phyloP scores from a whole-genome alignment of 352 stramenopile genomes.

The Phytophthora multivora region DNA sequence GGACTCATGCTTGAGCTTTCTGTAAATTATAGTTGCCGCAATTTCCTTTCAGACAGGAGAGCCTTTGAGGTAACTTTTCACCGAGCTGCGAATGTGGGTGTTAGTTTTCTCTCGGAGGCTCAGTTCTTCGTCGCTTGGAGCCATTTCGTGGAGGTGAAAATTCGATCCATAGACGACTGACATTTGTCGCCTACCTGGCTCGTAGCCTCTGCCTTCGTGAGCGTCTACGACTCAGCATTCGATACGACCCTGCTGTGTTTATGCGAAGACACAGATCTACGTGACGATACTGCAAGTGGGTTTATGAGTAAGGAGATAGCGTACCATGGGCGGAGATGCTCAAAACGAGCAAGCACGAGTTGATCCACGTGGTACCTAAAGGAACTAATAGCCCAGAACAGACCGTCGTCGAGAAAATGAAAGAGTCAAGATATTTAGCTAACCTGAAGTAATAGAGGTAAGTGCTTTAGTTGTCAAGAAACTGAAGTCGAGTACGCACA shows the following conservation, averaged over 20 bases:
- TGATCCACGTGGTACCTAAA: constrained; percentile 46
- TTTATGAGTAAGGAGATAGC: constrained; percentile 84
- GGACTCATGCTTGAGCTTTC: no score
- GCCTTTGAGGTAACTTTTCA: constrained; percentile 41
- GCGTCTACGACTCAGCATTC: constrained; percentile 95
- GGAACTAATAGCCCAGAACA: constrained; percentile 8
- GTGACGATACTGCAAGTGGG: constrained; percentile 60
- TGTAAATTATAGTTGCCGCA: constrained; percentile 60
- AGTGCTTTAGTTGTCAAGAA: constrained; percentile 2
- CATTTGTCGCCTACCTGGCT: constrained; percentile 71
- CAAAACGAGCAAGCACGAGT: constrained; percentile 32
- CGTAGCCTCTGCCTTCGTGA: constrained; percentile 89
- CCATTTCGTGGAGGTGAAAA: constrained; percentile 45
- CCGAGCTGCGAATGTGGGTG: no score
- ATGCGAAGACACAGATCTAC: constrained; percentile 89
- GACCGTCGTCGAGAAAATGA: constrained; percentile 23
- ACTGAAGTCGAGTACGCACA: constrained; percentile 66
- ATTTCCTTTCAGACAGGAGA: constrained; percentile 69
- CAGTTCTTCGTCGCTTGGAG: constrained; percentile 36
- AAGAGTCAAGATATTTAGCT: constrained; percentile 52
- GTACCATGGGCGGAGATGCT: constrained; percentile 54
- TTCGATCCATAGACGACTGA: constrained; percentile 41
- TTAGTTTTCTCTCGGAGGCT: background rate
- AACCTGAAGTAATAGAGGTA: background rate
- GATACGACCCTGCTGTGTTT: constrained; percentile 97